These are phyloP conservation scores for Phallus indusiatus DNA, from an alignment of 768 basidiomycete genomes.

Conservation along the genomic window DNA sequence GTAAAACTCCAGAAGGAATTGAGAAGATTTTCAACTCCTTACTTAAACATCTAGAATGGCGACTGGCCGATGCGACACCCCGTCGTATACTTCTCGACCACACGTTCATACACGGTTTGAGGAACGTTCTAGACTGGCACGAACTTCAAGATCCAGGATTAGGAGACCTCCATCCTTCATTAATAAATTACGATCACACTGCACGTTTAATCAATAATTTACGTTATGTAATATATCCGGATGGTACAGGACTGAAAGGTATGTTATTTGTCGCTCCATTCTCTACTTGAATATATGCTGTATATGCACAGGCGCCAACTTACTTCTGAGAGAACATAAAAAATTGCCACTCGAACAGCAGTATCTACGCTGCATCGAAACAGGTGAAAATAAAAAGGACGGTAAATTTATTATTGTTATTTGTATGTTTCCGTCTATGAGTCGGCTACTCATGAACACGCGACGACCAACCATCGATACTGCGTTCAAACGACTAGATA, in stretches of 20 bases:
- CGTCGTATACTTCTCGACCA: conserved; percentile 16
- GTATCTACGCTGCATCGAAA: conserved; percentile 17
- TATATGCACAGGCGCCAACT: conserved; percentile 3
- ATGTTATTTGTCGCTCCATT: not conserved
- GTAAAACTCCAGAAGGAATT: conserved; percentile 8
- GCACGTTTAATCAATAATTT: conserved; percentile 15
- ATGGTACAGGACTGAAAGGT: conserved; percentile 20
- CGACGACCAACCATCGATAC: conserved; percentile 12
- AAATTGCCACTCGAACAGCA: conserved; percentile 6
- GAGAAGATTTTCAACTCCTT: conserved; percentile 11
- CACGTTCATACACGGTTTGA: conserved; percentile 15
- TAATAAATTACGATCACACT: conserved; percentile 19
- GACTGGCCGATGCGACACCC: conserved; percentile 22
- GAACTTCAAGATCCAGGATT: conserved; percentile 7
- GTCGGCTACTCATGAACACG: conserved; percentile 10
- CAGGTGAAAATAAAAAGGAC: conserved; percentile 1
- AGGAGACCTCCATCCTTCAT: conserved; percentile 13
- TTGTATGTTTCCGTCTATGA: conserved; percentile 18
- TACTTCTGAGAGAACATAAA: conserved; percentile 4
- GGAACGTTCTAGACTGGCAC: conserved; percentile 13
- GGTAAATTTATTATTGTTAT: conserved; percentile 14
- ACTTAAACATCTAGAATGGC: conserved; percentile 16
- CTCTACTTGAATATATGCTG: not conserved
- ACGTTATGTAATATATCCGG: conserved; percentile 12
- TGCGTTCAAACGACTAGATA: conserved; percentile 12